These are phyloP conservation scores for Lathyrus sativus DNA, from an alignment of 306 rosid genomes.

Conservation along the genomic window DNA sequence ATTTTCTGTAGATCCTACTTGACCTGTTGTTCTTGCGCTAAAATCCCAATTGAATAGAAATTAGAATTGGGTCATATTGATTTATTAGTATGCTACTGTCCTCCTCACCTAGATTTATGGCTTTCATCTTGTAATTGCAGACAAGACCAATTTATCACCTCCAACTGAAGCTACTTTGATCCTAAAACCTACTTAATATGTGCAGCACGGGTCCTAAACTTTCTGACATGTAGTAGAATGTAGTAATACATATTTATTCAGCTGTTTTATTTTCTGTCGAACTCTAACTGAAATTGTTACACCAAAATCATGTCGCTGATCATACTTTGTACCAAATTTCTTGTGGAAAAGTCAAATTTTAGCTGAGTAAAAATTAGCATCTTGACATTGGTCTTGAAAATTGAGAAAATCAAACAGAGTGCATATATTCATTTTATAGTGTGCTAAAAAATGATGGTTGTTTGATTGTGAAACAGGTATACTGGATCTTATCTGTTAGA, in stretches of 20 bases:
- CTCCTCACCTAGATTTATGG: not conserved
- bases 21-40: not conserved
- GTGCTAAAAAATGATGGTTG: slow-evolving; percentile 29
- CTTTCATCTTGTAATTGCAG: not conserved
- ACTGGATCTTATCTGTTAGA: slow-evolving; percentile 79
- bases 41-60: slow-evolving; percentile 7
- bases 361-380: not conserved
- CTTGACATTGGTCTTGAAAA: slow-evolving; percentile 3
- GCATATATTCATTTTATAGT: slow-evolving; percentile 18
- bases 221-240: not conserved
- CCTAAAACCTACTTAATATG: slow-evolving; percentile 21
- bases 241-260: not conserved
- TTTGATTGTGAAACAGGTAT: slow-evolving; percentile 67
- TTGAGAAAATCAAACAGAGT: slow-evolving; percentile 15
- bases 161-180: slow-evolving; percentile 17
- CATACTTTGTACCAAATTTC: not conserved
- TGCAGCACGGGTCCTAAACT: not conserved
- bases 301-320: not conserved
- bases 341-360: not conserved
- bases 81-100: slow-evolving; percentile 2
- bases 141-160: slow-evolving; percentile 10
- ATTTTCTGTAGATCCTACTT: not conserved
- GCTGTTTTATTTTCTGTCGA: slow-evolving; percentile 1
- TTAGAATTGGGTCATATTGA: slow-evolving; percentile 4
- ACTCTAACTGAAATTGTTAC: not conserved